These are phyloP conservation scores for Yamadazyma mexicana DNA, from an alignment of 1,139 yeast genomes.

Conservation along the genomic window DNA sequence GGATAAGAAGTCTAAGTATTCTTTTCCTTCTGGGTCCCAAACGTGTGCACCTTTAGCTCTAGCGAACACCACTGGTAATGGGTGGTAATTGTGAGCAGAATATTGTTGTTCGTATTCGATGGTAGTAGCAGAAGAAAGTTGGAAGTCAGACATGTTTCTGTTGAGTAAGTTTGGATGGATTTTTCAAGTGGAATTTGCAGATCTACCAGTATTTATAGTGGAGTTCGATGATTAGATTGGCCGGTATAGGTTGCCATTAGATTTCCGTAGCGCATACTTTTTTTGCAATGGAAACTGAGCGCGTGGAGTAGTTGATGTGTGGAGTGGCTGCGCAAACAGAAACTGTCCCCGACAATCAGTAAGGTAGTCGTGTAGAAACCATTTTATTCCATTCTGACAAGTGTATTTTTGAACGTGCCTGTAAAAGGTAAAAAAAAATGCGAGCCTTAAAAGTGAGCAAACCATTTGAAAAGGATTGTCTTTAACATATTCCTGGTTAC, in stretches of 20 bases:
- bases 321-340: slow-evolving; percentile 1
- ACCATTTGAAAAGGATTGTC: too few relatives aligned
- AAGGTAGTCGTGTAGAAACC: neutral
- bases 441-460: too few relatives aligned
- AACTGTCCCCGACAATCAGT: slow-evolving; percentile 5
- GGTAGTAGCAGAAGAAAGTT: slow-evolving; percentile 66
- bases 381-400: too few relatives aligned
- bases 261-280: neutral
- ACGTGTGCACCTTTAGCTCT: slow-evolving; percentile 89
- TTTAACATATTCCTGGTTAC: too few relatives aligned
- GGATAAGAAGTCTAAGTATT: slow-evolving; percentile 81
- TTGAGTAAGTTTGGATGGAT: neutral
- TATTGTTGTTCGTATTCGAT: slow-evolving; percentile 69
- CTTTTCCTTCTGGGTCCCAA: slow-evolving; percentile 97
- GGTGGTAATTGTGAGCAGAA: slow-evolving; percentile 97
- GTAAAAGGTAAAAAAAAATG: too few relatives aligned
- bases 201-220: slow-evolving; percentile 2
- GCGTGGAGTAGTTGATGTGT: neutral
- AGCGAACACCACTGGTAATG: slow-evolving; percentile 90
- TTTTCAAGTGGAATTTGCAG: neutral
- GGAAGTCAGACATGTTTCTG: slow-evolving; percentile 7
- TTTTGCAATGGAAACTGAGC: slow-evolving; percentile 2
- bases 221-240: neutral
- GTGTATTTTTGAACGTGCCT: too few relatives aligned
- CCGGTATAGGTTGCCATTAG: slow-evolving; percentile 4